Conservation (phyloP, 768 basidiomycete species). For the Boletus coccyginus region DNA sequence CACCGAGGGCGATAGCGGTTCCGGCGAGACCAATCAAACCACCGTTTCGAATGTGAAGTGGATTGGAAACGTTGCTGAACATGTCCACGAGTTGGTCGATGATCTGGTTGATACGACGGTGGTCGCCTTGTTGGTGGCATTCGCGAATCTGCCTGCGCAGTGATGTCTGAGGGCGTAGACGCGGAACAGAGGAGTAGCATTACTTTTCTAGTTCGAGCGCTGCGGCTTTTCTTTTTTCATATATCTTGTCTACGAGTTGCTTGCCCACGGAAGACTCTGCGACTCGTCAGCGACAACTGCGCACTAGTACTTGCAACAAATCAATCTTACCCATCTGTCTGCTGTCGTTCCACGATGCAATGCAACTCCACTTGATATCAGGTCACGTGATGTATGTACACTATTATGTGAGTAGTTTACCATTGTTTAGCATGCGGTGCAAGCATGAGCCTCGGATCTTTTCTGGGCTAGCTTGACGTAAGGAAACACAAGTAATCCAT, state of each 20-base stretch:
- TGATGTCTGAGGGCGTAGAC: slow-evolving; percentile 11
- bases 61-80: slow-evolving; percentile 80
- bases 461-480: too few species aligned
- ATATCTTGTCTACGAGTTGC: slow-evolving; percentile 88
- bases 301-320: neutral
- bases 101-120: slow-evolving; percentile 78
- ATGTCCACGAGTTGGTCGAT: slow-evolving; percentile 94
- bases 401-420: neutral
- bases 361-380: neutral
- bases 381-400: slow-evolving; percentile 2
- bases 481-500: too few species aligned
- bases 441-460: too few species aligned
- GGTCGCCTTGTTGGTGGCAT: slow-evolving; percentile 78
- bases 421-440: neutral
- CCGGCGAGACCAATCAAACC: slow-evolving; percentile 95
- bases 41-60: slow-evolving; percentile 88
- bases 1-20: slow-evolving; percentile 93
- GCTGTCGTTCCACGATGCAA: too few species aligned
- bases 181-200: neutral
- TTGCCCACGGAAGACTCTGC: slow-evolving; percentile 72
- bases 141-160: slow-evolving; percentile 74
- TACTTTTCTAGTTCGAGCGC: slow-evolving; percentile 96
- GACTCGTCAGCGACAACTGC: neutral
- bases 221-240: slow-evolving; percentile 94
- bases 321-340: slow-evolving; percentile 19